Evolutionary conservation across 495 filamentous ascomycete species (phyloP).

Genomic region (Glarea lozoyensis): DNA sequence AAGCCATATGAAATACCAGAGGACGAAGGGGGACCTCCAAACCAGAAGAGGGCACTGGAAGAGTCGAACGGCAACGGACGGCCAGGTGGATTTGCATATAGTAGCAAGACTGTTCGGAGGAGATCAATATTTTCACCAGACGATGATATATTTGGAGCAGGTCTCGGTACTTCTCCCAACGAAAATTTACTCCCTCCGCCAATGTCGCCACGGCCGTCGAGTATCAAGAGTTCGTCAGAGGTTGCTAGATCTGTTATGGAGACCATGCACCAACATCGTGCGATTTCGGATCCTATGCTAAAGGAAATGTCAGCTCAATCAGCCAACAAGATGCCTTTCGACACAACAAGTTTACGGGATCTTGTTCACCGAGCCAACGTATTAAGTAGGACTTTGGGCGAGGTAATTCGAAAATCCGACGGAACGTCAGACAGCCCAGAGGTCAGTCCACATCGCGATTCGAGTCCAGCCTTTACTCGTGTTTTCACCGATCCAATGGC

Average conservation of each 20-base stretch:
- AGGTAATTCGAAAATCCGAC: conserved; percentile 72
- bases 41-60: conserved; percentile 25
- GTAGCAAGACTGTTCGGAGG: conserved; percentile 29
- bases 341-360: conserved; percentile 80
- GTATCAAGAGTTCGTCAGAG: conserved; percentile 25
- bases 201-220: conserved; percentile 23
- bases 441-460: conserved; percentile 40
- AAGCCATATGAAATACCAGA: conserved; percentile 40
- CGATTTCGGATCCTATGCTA: conserved; percentile 38
- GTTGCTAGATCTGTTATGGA: conserved; percentile 76
- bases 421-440: conserved; percentile 56
- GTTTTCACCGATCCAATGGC: conserved; percentile 52
- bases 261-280: conserved; percentile 63
- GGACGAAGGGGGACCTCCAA: conserved; percentile 48
- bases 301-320: conserved; percentile 34
- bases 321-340: conserved; percentile 77
- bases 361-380: conserved; percentile 77
- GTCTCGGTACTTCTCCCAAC: conserved; percentile 28
- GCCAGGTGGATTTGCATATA: conserved; percentile 27
- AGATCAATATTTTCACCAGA: conserved; percentile 53
- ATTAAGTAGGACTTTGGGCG: conserved; percentile 62
- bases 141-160: conserved; percentile 51
- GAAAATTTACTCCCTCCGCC: conserved; percentile 6
- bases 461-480: conserved; percentile 52
- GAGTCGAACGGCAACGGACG: conserved; percentile 27